These are phyloP conservation scores for Pyrenopolyporus hunteri DNA, from an alignment of 495 filamentous ascomycete genomes.

Conservation along the genomic window DNA sequence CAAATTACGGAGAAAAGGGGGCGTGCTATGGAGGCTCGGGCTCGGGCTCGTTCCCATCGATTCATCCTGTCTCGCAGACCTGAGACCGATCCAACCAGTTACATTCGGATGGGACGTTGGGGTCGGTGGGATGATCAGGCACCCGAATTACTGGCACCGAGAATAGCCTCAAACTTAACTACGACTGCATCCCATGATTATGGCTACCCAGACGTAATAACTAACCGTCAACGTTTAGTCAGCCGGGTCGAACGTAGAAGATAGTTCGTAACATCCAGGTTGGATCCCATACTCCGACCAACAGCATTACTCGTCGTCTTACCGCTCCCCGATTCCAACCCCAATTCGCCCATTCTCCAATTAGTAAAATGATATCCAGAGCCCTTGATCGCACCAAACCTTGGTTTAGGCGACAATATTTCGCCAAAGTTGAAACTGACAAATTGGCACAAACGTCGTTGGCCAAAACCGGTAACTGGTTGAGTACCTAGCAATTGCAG, in stretches of 20 bases:
- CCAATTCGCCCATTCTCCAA: no score
- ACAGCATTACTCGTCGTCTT: background rate
- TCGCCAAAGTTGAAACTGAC: background rate
- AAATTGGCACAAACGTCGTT: background rate
- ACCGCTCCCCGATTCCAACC: background rate
- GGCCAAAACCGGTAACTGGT: no score
- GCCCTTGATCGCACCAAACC: background rate
- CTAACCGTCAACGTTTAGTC: background rate
- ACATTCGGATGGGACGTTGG: slow-evolving; percentile 7
- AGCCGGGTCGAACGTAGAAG: background rate
- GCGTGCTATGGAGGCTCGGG: no score
- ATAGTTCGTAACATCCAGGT: background rate
- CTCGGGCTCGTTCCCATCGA: no score
- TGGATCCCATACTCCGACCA: background rate
- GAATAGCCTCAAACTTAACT: slow-evolving; percentile 18
- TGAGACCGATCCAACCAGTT: slow-evolving; percentile 1
- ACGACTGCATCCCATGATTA: slow-evolving; percentile 1
- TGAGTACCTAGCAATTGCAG: no score
- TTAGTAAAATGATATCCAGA: background rate
- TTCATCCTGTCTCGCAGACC: no score
- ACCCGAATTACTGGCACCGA: slow-evolving; percentile 18
- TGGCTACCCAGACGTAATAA: background rate
- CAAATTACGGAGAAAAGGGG: no score
- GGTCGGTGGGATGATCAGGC: slow-evolving; percentile 27
- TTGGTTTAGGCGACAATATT: slow-evolving; percentile 9